Evolutionary conservation across 495 filamentous ascomycete species (phyloP), one percentile per base, ranked within the genome.

Genomic region (Daldinia bambusicola): DNA sequence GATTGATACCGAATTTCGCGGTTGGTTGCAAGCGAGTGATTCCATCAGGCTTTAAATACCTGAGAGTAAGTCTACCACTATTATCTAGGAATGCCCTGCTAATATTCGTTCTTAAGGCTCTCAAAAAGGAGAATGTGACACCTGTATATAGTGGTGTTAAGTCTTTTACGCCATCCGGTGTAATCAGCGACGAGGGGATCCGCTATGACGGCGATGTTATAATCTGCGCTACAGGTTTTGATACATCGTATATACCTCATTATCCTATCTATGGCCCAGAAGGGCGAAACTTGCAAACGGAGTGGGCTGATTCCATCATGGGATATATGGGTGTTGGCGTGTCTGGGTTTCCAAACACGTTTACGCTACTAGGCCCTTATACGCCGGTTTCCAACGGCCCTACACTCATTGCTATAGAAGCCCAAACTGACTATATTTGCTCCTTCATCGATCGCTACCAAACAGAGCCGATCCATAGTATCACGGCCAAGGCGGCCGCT

Each of bases 341-440:
- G 3, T 74, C 72, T 26, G 71, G 76, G 3, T 80, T 84, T 45
- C 84, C 85, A 0, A 86, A 86, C 61, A 82, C 80, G 16, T 82
- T 87, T 60, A 81, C 82, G n/a, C 73, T 85, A 43, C 75, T 76
- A 20, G 85, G 84, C 6, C 85, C 84, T 4, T 85, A 85, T 62
- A 76, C 69, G 20, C 79, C 80, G 5, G 67, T 83, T 31, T 80
- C 79, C 12, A 81, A 86, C 61, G 83, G 82, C 2, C 78, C 79
- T 6, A 68, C 84, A 5, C 62, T 81, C 26, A 62, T 80, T 16
- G 75, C 77, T 9, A 71, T 86, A 30, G 80, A 84, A 26, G 81
- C 80, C 75, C 81, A 81, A 12, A 75, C 72, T 7, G 82, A 84
- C 61, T 85, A 84, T 40, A 80, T 82, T 20, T 65, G 81, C 45